These are phyloP conservation scores for Naganishia vishniacii DNA, from an alignment of 768 basidiomycete species.

Conservation along the genomic window DNA sequence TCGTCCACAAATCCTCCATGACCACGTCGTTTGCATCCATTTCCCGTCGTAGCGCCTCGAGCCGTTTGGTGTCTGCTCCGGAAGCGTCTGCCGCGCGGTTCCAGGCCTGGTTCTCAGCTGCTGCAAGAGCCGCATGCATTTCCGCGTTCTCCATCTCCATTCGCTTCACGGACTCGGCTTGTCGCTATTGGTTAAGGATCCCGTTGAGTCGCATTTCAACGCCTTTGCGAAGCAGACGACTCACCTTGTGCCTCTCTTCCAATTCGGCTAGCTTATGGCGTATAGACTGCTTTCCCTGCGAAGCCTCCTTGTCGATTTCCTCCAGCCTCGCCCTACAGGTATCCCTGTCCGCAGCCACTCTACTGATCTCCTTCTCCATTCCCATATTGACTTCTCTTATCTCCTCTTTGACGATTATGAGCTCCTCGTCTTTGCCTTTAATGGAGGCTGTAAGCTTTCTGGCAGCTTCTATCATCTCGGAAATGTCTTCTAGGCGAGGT, in stretches of 20 bases:
- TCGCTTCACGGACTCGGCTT: constrained; percentile 2
- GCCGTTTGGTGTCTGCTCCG: background rate
- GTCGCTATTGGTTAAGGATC: background rate
- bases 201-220: background rate
- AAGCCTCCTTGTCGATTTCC: background rate
- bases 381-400: constrained; percentile 47
- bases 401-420: constrained; percentile 39
- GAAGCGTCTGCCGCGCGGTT: constrained; percentile 24
- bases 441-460: constrained; percentile 35
- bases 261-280: constrained; percentile 26
- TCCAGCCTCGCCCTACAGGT: constrained; percentile 37
- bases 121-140: constrained; percentile 12
- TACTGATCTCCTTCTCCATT: constrained; percentile 43
- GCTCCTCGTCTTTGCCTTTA: constrained; percentile 38
- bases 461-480: constrained; percentile 34
- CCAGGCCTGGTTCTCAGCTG: constrained; percentile 23
- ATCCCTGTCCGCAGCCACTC: constrained; percentile 42
- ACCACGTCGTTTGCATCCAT: constrained; percentile 58
- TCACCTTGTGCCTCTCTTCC: constrained; percentile 21
- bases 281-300: constrained; percentile 26
- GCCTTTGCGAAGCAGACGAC: background rate
- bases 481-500: background rate
- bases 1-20: constrained; percentile 69
- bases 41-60: constrained; percentile 50
- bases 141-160: constrained; percentile 22